These are phyloP conservation scores for Blastobotrys petasosporus DNA, from an alignment of 1,139 yeast genomes.

Conservation along the genomic window DNA sequence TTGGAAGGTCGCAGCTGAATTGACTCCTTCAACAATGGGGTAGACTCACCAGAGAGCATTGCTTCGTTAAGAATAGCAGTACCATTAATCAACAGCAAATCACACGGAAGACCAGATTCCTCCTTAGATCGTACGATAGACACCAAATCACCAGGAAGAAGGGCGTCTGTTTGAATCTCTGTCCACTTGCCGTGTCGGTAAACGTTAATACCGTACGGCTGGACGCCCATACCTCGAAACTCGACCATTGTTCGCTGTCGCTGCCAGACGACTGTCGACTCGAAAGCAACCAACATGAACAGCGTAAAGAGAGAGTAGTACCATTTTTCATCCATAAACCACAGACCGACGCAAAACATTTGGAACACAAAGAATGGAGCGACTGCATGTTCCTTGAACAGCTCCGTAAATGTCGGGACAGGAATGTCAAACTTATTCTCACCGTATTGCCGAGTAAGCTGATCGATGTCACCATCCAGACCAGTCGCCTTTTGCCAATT, in stretches of 20 bases:
- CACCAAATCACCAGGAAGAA: conserved; percentile 89
- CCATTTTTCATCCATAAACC: conserved; percentile 98
- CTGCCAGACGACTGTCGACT: conserved; percentile 86
- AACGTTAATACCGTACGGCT: conserved; percentile 75
- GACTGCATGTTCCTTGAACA: conserved; percentile 95
- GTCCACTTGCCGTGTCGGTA: conserved; percentile 69
- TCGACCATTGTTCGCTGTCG: conserved; percentile 92
- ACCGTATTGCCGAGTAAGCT: conserved; percentile 62
- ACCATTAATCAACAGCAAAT: conserved; percentile 76
- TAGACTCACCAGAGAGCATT: conserved; percentile 96
- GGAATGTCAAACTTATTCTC: conserved; percentile 89
- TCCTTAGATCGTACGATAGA: conserved; percentile 84
- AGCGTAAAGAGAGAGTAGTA: conserved; percentile 86
- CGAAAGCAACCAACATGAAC: conserved; percentile 89
- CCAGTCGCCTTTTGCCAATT: conserved; percentile 62
- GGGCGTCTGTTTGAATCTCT: conserved; percentile 60
- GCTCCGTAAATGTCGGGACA: conserved; percentile 81
- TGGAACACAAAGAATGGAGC: conserved; percentile 98
- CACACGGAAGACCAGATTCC: conserved; percentile 96
- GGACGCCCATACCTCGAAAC: conserved; percentile 95
- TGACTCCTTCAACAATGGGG: conserved; percentile 92
- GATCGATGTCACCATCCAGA: conserved; percentile 43
- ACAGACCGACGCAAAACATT: conserved; percentile 87
- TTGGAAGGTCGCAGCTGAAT: conserved; percentile 71
- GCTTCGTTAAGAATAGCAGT: conserved; percentile 95